Evolutionary conservation across 495 filamentous ascomycete species (phyloP).

Genomic region (Tuber magnatum): DNA sequence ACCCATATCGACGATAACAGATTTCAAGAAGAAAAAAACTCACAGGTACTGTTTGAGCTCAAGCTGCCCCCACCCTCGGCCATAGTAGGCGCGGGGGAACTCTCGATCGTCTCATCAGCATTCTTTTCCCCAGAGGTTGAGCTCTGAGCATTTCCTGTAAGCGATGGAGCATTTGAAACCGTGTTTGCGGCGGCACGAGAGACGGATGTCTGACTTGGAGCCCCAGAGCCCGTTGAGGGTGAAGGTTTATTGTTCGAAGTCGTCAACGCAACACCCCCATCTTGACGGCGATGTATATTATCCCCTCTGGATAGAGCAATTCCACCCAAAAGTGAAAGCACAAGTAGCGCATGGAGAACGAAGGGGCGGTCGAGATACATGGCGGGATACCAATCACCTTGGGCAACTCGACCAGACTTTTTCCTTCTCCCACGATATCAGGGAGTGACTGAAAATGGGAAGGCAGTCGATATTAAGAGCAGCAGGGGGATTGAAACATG

Average conservation of each 20-base stretch:
- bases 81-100: conserved; percentile 12
- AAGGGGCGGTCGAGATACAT: conserved; percentile 28
- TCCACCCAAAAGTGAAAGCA: conserved; percentile 26
- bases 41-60: conserved; percentile 7
- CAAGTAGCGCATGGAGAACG: conserved; percentile 29
- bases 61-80: conserved; percentile 13
- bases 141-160: background rate
- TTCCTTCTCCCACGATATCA: background rate
- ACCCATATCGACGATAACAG: background rate
- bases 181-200: background rate
- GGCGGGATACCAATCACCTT: conserved; percentile 17
- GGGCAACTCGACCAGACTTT: background rate
- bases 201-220: background rate
- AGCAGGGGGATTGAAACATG: conserved; percentile 1
- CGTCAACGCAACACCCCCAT: conserved; percentile 9
- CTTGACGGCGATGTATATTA: conserved; percentile 17
- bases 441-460: background rate
- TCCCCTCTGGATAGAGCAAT: conserved; percentile 27
- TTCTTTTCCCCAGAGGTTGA: background rate
- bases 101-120: background rate
- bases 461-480: conserved; percentile 1
- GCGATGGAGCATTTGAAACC: background rate
- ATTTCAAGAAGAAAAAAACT: background rate
- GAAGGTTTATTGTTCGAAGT: conserved; percentile 2
- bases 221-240: conserved; percentile 3